Conservation (phyloP, 208 protist genomes). For the Phytomonas francai region DNA sequence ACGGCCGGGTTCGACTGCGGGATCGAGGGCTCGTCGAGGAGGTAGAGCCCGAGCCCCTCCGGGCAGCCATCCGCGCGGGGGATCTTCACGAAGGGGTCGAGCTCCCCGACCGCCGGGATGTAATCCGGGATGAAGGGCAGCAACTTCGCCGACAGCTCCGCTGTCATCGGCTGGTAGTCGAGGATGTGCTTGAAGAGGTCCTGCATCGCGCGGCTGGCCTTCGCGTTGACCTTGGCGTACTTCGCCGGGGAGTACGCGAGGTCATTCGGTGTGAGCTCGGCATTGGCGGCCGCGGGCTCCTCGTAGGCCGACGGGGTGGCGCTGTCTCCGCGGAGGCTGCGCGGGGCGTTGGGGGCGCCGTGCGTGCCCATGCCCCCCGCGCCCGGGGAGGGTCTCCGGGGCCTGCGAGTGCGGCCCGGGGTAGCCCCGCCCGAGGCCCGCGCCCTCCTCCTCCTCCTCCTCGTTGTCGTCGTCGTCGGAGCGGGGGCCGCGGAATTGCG, state of each 20-base stretch:
- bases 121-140: conserved; percentile 97
- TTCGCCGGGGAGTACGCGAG: conserved; percentile 81
- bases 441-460: conserved; percentile 20
- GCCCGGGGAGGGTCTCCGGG: conserved; percentile 44
- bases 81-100: conserved; percentile 97
- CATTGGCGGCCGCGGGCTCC: conserved; percentile 10
- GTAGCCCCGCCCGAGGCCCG: conserved; percentile 4
- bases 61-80: conserved; percentile 87
- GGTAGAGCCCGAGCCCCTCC: conserved; percentile 87
- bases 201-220: conserved; percentile 88
- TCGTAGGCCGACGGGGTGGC: not conserved
- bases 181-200: conserved; percentile 96
- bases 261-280: conserved; percentile 2
- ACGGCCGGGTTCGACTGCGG: conserved; percentile 94
- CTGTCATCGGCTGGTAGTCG: conserved; percentile 89
- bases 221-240: conserved; percentile 77
- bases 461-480: conserved; percentile 23
- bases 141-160: conserved; percentile 93
- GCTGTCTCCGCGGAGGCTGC: too few relatives aligned
- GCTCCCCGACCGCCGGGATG: conserved; percentile 94
- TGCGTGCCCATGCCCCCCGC: conserved; percentile 55
- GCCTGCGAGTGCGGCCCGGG: conserved; percentile 18
- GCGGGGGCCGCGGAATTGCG: conserved; percentile 16
- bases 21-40: conserved; percentile 95
- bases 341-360: too few relatives aligned